Evolutionary conservation across 352 stramenopile species (phyloP), one percentile per base, ranked within the genome.

Genomic region (Thraustotheca clavata): DNA sequence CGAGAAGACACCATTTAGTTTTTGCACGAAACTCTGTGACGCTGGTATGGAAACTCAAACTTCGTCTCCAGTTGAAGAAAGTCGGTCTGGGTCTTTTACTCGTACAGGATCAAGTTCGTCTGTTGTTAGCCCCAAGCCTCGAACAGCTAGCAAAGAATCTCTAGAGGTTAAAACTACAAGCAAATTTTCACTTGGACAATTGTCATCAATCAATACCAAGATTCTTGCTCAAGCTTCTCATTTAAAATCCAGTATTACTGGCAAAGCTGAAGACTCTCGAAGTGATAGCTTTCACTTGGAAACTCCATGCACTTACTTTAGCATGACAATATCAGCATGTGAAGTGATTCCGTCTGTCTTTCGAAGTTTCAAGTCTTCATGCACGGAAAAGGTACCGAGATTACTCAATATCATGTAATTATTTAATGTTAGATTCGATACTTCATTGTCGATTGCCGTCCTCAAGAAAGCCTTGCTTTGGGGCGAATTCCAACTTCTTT

Each of bases 401-500:
- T n/a, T 11, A 18, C 9, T 34, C 20, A 29, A 20, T 47, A 18
- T 7, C 3, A 24, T 6, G 6, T 6, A 33, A 6, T 14, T 50
- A 50, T 14, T 4, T 68, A 73, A 35, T 70, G 73, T 4, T 75
- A 67, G 29, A 80, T 90, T 59, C 80, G 79, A 0, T 94, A 84
- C 40, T 91, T 92, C 46, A 77, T 91, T 31, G 57, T 94, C 1
- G 84, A 94, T 67, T 94, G 84, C 59, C 80, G 84, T 14, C 69
- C 76, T 0, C 48, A 40, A 1, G 69, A 79, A 7, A 75, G 88
- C 24, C 74, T 73, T 14, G 33, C 47, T 1, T 65, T 73, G 12
- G 84, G 83, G 0, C 73, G 84, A 46, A 76, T 94, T 41, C 84
- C 84, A 0, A 94, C 83, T 4, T 83, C 82, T 20, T 91, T 91